phyloP scores from a whole-genome alignment of 352 stramenopile species.

The Phytophthora rubi region DNA sequence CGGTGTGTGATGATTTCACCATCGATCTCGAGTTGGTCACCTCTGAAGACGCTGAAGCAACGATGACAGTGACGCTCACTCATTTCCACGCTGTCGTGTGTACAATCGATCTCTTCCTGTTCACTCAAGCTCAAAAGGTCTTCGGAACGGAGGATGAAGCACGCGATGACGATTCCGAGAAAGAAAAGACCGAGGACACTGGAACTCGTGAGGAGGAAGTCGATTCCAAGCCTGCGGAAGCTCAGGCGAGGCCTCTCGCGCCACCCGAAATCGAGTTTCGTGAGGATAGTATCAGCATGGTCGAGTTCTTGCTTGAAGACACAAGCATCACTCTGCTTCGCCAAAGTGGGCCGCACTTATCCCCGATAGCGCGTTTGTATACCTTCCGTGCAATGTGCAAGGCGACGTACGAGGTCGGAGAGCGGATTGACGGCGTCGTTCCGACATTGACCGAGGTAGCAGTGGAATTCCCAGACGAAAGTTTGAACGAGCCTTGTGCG shows the following conservation, averaged over 20 bases:
- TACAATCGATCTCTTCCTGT: slow-evolving; percentile 56
- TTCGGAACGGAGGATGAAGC: slow-evolving; percentile 28
- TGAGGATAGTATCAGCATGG: slow-evolving; percentile 33
- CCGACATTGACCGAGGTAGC: slow-evolving; percentile 37
- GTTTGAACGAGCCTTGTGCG: slow-evolving; percentile 46
- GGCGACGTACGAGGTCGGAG: slow-evolving; percentile 47
- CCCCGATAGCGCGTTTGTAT: slow-evolving; percentile 67
- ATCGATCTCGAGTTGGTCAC: slow-evolving; percentile 73
- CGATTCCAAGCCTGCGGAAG: slow-evolving; percentile 4
- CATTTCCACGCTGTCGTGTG: slow-evolving; percentile 78
- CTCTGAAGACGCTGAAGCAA: slow-evolving; percentile 53
- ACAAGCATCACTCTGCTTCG: slow-evolving; percentile 74
- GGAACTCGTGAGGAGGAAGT: slow-evolving; percentile 5
- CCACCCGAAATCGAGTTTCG: slow-evolving; percentile 24
- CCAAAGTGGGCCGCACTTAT: slow-evolving; percentile 79
- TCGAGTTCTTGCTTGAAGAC: slow-evolving; percentile 71
- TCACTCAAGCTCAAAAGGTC: slow-evolving; percentile 33
- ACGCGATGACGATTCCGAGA: slow-evolving; percentile 7
- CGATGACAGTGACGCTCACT: slow-evolving; percentile 62
- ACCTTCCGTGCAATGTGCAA: slow-evolving; percentile 76
- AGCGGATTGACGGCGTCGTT: slow-evolving; percentile 25
- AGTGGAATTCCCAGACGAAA: slow-evolving; percentile 72
- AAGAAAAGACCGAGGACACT: slow-evolving; percentile 3
- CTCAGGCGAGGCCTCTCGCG: slow-evolving; percentile 6
- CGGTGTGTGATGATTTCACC: slow-evolving; percentile 78